Conservation (phyloP, 225 moss, liverwort and hornwort species). For the Asterella californica region DNA sequence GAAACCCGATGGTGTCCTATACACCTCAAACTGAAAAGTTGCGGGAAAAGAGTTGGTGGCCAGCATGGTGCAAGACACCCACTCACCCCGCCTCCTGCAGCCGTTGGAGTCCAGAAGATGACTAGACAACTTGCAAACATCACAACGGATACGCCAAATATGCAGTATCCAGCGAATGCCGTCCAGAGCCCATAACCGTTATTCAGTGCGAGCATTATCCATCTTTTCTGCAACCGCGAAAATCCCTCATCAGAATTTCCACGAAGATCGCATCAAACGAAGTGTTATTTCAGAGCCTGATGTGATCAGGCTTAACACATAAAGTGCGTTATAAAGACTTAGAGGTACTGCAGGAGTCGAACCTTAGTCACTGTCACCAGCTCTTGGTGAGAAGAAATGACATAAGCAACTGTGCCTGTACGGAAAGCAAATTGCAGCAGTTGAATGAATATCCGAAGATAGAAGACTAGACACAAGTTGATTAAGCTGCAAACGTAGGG, state of each 20-base stretch:
- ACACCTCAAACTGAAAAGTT: not conserved
- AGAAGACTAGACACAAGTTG: not conserved
- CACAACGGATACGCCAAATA: slow-evolving; percentile 62
- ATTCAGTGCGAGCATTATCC: slow-evolving; percentile 60
- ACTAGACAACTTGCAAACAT: slow-evolving; percentile 68
- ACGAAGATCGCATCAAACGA: not conserved
- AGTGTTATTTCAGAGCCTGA: not conserved
- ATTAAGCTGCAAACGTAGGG: not conserved
- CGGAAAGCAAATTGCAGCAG: slow-evolving; percentile 27
- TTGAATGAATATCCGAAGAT: not conserved
- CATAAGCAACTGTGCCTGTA: slow-evolving; percentile 70
- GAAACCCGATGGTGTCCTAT: not conserved
- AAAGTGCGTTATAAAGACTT: not conserved
- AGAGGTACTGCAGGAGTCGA: not conserved
- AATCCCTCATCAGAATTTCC: not conserved
- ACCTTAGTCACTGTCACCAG: slow-evolving; percentile 62
- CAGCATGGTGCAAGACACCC: not conserved
- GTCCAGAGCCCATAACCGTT: slow-evolving; percentile 48
- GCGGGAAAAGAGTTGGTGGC: not conserved
- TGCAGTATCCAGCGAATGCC: slow-evolving; percentile 60
- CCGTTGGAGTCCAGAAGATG: slow-evolving; percentile 79
- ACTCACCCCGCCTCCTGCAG: slow-evolving; percentile 88
- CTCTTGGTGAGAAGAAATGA: slow-evolving; percentile 65
- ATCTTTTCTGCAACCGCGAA: slow-evolving; percentile 48
- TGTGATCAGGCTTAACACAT: no score